Conservation (phyloP, 176 grass and related monocot genomes). For the Echinochloa phyllopogon region DNA sequence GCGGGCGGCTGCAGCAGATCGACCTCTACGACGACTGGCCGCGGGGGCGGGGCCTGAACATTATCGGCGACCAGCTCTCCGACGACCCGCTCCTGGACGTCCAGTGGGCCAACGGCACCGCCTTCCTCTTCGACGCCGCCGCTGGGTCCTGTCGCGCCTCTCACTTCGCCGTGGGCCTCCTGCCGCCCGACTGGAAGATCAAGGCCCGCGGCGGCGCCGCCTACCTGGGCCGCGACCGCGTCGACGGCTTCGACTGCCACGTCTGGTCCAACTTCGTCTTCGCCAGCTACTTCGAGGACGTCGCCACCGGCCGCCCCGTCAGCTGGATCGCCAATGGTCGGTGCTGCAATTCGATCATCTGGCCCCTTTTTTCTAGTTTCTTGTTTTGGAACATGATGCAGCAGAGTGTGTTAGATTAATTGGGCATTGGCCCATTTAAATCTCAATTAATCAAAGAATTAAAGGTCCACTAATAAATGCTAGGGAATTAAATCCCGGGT, state of each 20-base stretch:
- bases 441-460: too few species aligned
- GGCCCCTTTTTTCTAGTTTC: too few species aligned
- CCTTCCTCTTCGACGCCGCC: slow-evolving; percentile 48
- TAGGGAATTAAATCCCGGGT: too few species aligned
- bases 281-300: slow-evolving; percentile 69
- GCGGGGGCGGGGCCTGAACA: slow-evolving; percentile 55
- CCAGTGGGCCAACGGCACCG: slow-evolving; percentile 70
- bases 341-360: too few species aligned
- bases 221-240: slow-evolving; percentile 60
- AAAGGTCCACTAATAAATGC: too few species aligned
- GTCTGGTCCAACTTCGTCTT: slow-evolving; percentile 64
- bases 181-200: slow-evolving; percentile 59
- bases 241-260: slow-evolving; percentile 68
- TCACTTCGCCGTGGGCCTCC: slow-evolving; percentile 51
- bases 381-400: not conserved
- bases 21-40: slow-evolving; percentile 87
- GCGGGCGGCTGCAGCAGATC: slow-evolving; percentile 50
- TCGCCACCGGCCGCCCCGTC: slow-evolving; percentile 62
- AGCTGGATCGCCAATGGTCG: slow-evolving; percentile 53
- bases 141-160: slow-evolving; percentile 37
- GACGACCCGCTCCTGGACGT: slow-evolving; percentile 54
- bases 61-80: slow-evolving; percentile 54
- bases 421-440: too few species aligned
- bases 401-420: too few species aligned
- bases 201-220: slow-evolving; percentile 19